Evolutionary conservation across 2,329 filamentous ascomycete species (phyloP), one percentile per base, ranked within the genome.

Genomic region (Fusarium burgessii): DNA sequence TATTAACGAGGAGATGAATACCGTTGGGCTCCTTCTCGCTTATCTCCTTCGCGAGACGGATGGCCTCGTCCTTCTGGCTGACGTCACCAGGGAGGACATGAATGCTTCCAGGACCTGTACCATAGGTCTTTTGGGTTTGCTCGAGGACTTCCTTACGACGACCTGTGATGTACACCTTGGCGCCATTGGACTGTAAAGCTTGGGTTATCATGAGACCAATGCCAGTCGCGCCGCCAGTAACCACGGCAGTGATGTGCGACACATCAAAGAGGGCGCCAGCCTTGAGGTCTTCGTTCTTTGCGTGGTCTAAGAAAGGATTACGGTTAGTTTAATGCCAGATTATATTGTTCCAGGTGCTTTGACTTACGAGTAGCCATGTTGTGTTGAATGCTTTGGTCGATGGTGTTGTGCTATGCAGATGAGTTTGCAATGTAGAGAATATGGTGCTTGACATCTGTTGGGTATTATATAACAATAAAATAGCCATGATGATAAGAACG

Each of bases 151-250:
- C 62, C 3, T 14, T 41, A 1, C 62, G 60, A 4, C 62, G 62
- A 1, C 62, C 60, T 2, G 62, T 65, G 15, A 65, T 65, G 12
- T 65, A 65, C 4, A 65, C 59, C 12, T 65, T 65, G 10, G 62
- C 59, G 1, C 59, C 62, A 1, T 65, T 65, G 18, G 62, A 42
- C 2, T 50, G 50, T 0, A 65, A 12, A 1, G 60, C 50, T 10
- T 65, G 50, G 1, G 60, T 50, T 3, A 65, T 65, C 62, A 65
- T 65, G 0, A 65, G 5, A 0, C 62, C 62, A 9, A 65, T 65
- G 0, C 62, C 62, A 1, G 62, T 65, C 4, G 50, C 62, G 5
- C 62, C 60, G 3, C 62, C 62, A 9, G 62, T 65, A 0, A 65
- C 62, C 0, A 65, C 60, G 0, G 62, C 50, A 0, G 62, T 65